Percentiles rank a stretch among this genome's conserved stretches.
phyloP scores from a whole-genome alignment of 2,329 filamentous ascomycete genomes.

The Golovinomyces cichoracearum region DNA sequence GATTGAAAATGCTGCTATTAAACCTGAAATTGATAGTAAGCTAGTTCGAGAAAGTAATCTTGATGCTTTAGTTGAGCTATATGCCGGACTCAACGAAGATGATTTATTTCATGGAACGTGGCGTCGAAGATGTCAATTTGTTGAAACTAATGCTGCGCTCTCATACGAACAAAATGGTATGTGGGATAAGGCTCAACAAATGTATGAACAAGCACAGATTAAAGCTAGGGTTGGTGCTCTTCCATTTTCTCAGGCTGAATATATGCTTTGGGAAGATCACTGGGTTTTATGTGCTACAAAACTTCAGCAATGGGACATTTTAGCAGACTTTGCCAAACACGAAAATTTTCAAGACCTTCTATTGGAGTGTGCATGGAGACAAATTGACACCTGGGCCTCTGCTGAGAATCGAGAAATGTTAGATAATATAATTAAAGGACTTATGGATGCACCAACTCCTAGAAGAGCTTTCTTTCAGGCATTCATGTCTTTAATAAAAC shows the following conservation, averaged over 20 bases:
- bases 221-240: constrained; percentile 91
- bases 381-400: constrained; percentile 82
- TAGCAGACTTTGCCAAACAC: constrained; percentile 94
- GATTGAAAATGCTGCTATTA: constrained; percentile 68
- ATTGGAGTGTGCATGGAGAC: constrained; percentile 84
- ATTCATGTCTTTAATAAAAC: constrained; percentile 87
- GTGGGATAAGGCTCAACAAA: constrained; percentile 95
- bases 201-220: constrained; percentile 91
- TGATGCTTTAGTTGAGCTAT: constrained; percentile 83
- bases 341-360: constrained; percentile 95
- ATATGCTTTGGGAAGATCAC: constrained; percentile 98
- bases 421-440: constrained; percentile 80
- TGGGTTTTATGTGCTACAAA: constrained; percentile 97
- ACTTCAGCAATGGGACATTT: constrained; percentile 93
- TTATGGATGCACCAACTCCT: constrained; percentile 91
- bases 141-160: constrained; percentile 88
- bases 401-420: constrained; percentile 67
- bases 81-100: constrained; percentile 72
- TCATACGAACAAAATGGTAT: constrained; percentile 98
- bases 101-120: constrained; percentile 95
- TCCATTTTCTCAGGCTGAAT: constrained; percentile 86
- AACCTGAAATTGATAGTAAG: constrained; percentile 52
- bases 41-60: constrained; percentile 78
- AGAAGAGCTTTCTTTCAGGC: constrained; percentile 90
- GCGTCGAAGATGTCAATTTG: constrained; percentile 80